A percentile compares a stretch with the other conserved stretches of the same genome.
Evolutionary conservation across 2,329 filamentous ascomycete species (phyloP).

Genomic region (Venturiaceae sp.): DNA sequence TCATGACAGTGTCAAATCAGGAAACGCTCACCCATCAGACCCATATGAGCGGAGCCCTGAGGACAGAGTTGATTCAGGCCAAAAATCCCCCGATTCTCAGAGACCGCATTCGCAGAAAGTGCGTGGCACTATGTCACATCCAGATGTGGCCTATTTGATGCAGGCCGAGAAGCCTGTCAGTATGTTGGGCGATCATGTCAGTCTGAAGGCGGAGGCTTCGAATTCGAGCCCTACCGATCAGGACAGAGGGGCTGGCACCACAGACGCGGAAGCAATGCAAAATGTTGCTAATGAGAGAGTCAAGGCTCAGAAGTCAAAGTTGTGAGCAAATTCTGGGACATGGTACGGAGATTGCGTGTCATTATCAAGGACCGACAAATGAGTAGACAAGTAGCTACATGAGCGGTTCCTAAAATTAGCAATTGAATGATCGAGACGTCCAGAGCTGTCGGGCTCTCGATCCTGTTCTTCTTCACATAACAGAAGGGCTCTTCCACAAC

Average conservation of each 20-base stretch:
- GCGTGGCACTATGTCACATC: background rate
- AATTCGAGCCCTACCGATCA: background rate
- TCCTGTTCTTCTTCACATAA: too few species aligned
- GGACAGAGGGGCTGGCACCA: background rate
- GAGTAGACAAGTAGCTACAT: too few species aligned
- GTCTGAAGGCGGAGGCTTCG: background rate
- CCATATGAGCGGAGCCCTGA: background rate
- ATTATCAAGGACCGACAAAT: too few species aligned
- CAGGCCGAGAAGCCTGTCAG: background rate
- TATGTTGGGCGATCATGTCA: constrained; percentile 3
- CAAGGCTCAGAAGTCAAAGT: background rate
- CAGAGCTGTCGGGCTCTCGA: too few species aligned
- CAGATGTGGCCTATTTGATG: background rate
- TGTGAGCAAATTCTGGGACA: too few species aligned
- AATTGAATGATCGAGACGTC: too few species aligned
- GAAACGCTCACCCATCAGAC: background rate
- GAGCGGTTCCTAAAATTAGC: too few species aligned
- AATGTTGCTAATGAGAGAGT: background rate
- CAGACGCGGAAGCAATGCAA: background rate
- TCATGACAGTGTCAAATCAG: background rate
- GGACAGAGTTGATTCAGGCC: background rate
- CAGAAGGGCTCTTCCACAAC: too few species aligned
- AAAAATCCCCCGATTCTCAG: background rate
- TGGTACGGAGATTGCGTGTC: too few species aligned
- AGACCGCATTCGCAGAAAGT: constrained; percentile 1